Percentiles rank a stretch among this genome's conserved stretches.
Evolutionary conservation across 1,284 basidiomycete genomes (phyloP).

Genomic region (Dichomitus squalens): DNA sequence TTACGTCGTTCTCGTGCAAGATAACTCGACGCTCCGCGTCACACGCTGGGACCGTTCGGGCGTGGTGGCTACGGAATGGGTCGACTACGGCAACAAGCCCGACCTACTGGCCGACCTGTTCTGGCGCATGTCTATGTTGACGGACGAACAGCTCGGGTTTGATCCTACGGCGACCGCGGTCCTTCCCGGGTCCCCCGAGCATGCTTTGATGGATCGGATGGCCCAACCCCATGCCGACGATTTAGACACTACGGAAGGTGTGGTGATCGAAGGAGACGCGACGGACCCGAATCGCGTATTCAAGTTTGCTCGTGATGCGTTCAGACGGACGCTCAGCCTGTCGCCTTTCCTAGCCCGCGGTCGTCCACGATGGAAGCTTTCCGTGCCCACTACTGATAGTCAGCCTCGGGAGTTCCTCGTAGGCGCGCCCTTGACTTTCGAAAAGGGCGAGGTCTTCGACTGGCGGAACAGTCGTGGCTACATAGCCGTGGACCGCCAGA

Average conservation of each 20-base stretch:
- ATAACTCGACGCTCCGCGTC: not conserved
- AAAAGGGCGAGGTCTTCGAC: not conserved
- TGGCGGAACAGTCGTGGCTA: conserved; percentile 1
- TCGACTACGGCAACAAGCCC: not conserved
- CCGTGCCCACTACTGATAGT: not conserved
- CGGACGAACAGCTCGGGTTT: conserved; percentile 8
- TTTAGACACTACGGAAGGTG: not conserved
- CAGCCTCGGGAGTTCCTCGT: conserved; percentile 2
- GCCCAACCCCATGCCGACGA: not conserved
- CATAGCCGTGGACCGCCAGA: conserved; percentile 7
- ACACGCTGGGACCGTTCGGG: not conserved
- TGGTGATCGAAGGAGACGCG: not conserved
- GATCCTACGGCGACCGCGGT: conserved; percentile 6
- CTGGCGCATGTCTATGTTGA: conserved; percentile 7
- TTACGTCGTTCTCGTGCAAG: not conserved
- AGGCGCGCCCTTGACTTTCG: not conserved
- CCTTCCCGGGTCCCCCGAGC: not conserved
- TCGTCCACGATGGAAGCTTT: conserved; percentile 1
- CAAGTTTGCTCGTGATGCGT: not conserved
- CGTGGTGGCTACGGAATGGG: not conserved
- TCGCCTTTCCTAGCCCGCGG: not conserved
- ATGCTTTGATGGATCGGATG: conserved; percentile 2
- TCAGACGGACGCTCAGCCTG: not conserved
- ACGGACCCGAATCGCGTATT: not conserved
- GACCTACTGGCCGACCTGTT: conserved; percentile 1